Evolutionary conservation across 805 yeast species (phyloP).

Genomic region (Suhomyces tanzawaensis): DNA sequence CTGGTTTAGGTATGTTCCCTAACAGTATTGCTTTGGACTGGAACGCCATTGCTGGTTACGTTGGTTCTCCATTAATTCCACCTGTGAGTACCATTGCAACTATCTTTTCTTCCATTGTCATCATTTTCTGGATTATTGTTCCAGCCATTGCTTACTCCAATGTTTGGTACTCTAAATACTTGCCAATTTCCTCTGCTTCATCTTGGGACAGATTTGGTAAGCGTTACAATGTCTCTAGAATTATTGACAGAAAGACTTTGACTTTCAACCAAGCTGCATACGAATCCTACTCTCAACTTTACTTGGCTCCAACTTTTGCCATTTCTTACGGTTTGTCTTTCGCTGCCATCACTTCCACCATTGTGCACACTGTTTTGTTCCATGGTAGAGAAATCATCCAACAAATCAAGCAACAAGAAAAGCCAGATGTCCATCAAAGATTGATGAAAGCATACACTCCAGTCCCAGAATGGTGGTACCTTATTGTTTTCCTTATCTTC

Average conservation of each 20-base stretch:
- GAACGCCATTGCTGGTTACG: slow-evolving; percentile 56
- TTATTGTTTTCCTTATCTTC: slow-evolving; percentile 21
- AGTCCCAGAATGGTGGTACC: slow-evolving; percentile 47
- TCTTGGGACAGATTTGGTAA: slow-evolving; percentile 52
- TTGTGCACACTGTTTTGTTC: slow-evolving; percentile 56
- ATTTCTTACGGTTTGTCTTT: slow-evolving; percentile 56
- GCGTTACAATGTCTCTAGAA: slow-evolving; percentile 47
- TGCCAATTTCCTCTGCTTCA: slow-evolving; percentile 52
- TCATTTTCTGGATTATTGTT: slow-evolving; percentile 48
- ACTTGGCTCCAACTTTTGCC: slow-evolving; percentile 55
- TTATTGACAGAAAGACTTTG: slow-evolving; percentile 41
- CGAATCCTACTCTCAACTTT: slow-evolving; percentile 61
- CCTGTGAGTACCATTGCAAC: slow-evolving; percentile 54
- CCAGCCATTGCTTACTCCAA: slow-evolving; percentile 57
- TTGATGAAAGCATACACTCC: slow-evolving; percentile 48
- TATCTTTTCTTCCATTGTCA: slow-evolving; percentile 31
- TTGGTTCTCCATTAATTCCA: slow-evolving; percentile 64
- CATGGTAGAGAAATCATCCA: slow-evolving; percentile 51
- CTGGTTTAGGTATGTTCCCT: slow-evolving; percentile 67
- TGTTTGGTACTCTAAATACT: slow-evolving; percentile 55
- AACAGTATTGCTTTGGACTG: slow-evolving; percentile 58
- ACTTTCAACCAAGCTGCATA: slow-evolving; percentile 48
- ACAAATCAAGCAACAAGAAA: slow-evolving; percentile 27
- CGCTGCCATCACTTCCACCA: slow-evolving; percentile 62
- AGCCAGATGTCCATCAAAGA: slow-evolving; percentile 48